Evolutionary conservation across 192 early-diverging fungal genomes (phyloP).

Genomic region (Coemansia erecta): DNA sequence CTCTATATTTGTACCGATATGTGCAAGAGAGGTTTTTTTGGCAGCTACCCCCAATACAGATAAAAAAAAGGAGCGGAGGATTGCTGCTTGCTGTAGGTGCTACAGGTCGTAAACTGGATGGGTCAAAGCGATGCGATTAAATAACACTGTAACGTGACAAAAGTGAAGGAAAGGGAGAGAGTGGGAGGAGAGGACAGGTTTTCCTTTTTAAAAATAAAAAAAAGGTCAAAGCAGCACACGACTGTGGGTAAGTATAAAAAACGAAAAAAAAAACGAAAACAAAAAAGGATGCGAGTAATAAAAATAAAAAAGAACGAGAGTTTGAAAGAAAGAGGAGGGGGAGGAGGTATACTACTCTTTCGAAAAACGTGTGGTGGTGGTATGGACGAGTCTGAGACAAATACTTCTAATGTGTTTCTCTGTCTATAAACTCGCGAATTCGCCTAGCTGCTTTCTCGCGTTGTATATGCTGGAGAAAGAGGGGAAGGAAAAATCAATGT

Average conservation of each 20-base stretch:
- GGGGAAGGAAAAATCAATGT: no score
- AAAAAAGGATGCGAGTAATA: background rate
- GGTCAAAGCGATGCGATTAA: no score
- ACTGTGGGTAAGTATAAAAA: no score
- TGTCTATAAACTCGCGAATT: background rate
- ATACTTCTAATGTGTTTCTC: constrained; percentile 10
- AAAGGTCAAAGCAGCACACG: no score
- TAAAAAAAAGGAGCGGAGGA: background rate
- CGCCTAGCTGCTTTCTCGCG: background rate
- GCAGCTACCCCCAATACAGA: background rate
- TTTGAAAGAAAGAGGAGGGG: background rate
- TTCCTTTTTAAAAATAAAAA: no score
- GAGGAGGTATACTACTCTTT: background rate
- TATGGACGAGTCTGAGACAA: constrained; percentile 3
- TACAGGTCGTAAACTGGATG: no score
- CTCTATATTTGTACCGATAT: background rate
- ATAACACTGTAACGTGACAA: no score
- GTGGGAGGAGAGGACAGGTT: no score
- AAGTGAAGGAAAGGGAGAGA: no score
- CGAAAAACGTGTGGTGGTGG: background rate
- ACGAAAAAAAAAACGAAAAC: background rate
- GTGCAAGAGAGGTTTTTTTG: background rate
- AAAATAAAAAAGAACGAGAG: background rate
- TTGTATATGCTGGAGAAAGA: background rate
- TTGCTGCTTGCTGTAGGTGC: no score